Evolutionary conservation across 2,329 filamentous ascomycete genomes (phyloP), one percentile per base, ranked within the genome.

Genomic region (Aspergillus costaricaensis): DNA sequence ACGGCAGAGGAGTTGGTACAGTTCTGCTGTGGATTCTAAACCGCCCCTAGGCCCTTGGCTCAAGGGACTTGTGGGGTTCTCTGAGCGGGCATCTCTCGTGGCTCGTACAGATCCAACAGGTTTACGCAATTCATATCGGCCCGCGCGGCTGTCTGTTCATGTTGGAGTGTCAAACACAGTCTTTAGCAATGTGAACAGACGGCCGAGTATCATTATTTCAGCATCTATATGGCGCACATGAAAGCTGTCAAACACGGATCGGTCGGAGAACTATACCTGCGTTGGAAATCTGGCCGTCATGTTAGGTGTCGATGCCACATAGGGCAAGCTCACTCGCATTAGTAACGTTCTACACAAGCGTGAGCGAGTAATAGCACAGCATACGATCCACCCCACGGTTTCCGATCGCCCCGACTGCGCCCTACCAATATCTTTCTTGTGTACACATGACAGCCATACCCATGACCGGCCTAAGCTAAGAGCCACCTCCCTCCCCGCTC

Each of bases 161-260:
- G 12, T 10, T 50, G 25, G 17, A 27, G 47, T 12, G n/a, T 17
- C 47, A 50, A 50, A 50, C 47, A 32, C 25, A 10, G 9, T 32
- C 5, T 27, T 23, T 15, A 12, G 14, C 41, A 23, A 5, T 10
- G 41, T 23, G 19, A 12, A 14, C 19, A 23, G 41, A 19, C 19
- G 47, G 15, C n/a, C 47, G 10, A 50, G 25, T 32, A 30, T 10
- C 27, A 30, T 27, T n/a, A 50, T 30, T 50, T 27, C 30, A 50
- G 47, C 47, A 50, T 50, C 47, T 30, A 32, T 50, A 50, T 30
- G 25, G 47, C 9, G 15, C 47, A 50, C 47, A 32, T 32, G 47
- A 27, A 55, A 32, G 51, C 39, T 55, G 53, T 36, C 53, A 55
- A 55, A 55, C 52, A 55, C 53, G 53, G 53, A 47, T 55, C 53